Evolutionary conservation across 495 filamentous ascomycete species (phyloP), one percentile per base, ranked within the genome.

Genomic region (Hypoxylon fragiforme): DNA sequence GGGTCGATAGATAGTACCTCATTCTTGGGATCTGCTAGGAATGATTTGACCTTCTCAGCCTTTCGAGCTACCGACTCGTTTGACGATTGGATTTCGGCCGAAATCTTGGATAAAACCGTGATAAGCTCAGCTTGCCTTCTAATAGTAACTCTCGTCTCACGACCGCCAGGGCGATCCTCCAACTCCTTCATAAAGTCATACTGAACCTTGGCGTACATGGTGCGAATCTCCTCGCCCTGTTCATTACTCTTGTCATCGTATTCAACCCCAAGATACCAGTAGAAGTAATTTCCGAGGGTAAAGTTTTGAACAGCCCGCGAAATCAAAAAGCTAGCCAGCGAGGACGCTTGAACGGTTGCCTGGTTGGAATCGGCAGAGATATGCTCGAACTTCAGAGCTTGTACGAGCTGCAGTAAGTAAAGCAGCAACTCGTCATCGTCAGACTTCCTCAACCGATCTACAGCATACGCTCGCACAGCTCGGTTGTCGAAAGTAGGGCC

Each of bases 221-320:
- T 85, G 20, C 86, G 89, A 52, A 91, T 86, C 41, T 84, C 82
- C 14, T 81, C 78, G 1, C 80, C 70, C 50, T 90, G 89, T 8
- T 86, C 83, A 5, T 82, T 81, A 44, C 83, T 87, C 44, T 84
- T 80, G 61, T 97, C 91, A 63, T 96, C 92, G 41, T 78, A 78
- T 69, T 99, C 95, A 2, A 97, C 95, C 84, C 96, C 96, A 1
- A 99, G 77, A 67, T 97, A 99, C 94, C 94, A 99, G 69, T 95
- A 90, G 38, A 99, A 81, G 66, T 90, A 96, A 65, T 94, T 99
- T 3, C 92, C 94, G 1, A 99, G 81, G 46, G 88, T 87, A 60
- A 95, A 85, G 60, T 92, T 96, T 44, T 86, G 81, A 11, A 86
- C 84, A 7, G 95, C 92, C 26, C 95, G 80, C 0, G 83, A 81